Conservation (phyloP, 805 yeast genomes). For the Candida boidinii region DNA sequence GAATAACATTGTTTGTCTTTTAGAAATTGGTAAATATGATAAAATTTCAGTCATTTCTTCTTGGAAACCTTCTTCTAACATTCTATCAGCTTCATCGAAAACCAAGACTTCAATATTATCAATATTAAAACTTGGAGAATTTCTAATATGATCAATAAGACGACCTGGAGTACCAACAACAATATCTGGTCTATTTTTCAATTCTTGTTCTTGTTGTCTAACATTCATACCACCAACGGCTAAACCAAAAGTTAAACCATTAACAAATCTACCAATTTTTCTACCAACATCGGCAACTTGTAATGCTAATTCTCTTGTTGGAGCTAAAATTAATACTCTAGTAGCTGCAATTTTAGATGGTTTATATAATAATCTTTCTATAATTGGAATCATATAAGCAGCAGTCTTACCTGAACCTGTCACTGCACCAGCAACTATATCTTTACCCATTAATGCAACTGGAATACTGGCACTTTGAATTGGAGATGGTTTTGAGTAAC, state of each 20-base stretch:
- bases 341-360: conserved; percentile 83
- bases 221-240: conserved; percentile 98
- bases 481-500: conserved; percentile 86
- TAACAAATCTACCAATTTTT: conserved; percentile 70
- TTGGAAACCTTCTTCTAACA: conserved; percentile 99
- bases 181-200: conserved; percentile 87
- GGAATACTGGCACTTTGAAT: conserved; percentile 94
- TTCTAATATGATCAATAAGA: conserved; percentile 92
- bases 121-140: conserved; percentile 86
- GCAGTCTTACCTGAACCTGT: conserved; percentile 99
- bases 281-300: conserved; percentile 93
- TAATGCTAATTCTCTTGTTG: conserved; percentile 96
- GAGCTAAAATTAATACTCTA: conserved; percentile 83
- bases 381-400: conserved; percentile 92
- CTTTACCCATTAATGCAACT: conserved; percentile 86
- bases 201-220: conserved; percentile 91
- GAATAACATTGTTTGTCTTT: conserved; percentile 87
- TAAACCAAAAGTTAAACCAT: conserved; percentile 75
- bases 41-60: conserved; percentile 88
- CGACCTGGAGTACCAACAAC: conserved; percentile 99
- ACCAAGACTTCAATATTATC: conserved; percentile 89
- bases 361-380: conserved; percentile 84
- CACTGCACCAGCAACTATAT: conserved; percentile 97
- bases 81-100: conserved; percentile 97
- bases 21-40: conserved; percentile 75